Evolutionary conservation across 306 rosid genomes (phyloP), one percentile per base, ranked within the genome.

Genomic region (Pterocarpus santalinus): DNA sequence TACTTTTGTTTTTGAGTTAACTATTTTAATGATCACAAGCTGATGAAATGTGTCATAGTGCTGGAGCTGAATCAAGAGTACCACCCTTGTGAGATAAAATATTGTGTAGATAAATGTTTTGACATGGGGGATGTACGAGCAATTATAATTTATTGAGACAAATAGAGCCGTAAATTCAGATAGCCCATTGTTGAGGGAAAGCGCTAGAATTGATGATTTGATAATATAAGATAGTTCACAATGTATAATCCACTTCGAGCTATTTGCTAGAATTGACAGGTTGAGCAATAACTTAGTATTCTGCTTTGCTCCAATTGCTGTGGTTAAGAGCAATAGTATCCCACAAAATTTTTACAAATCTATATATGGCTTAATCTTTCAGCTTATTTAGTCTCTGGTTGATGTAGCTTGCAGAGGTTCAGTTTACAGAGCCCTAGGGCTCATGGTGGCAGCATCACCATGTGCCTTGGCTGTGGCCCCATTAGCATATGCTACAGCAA

Each of bases 391-490:
- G 86, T 80, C 51, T 79, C 58, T 74, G 61, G 68, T 80, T 84
- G 77, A 70, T 86, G 73, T 82, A 95, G 99, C 94, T 85, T 90
- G 96, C 90, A 92, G 99, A 86, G 99, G 99, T 76, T 95, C 99
- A 44, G 80, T 93, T 82, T 95, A 95, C 83, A 87, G 99, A 86
- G 99, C 99, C 44, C 86, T 95, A 80, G 98, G 94, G 65, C 97
- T 95, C 80, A 93, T 95, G 99, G 97, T 95, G 78, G 99, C 98
- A 72, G 99, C 98, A 51, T 95, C 97, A 72, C 99, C 99, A 33
- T 95, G 98, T 88, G 98, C 98, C 73, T 87, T 95, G 88, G 99
- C 99, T 64, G 99, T 90, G 75, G 97, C 99, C 81, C 99, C 99
- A 47, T 84, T 95, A 90, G 97, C 93, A 63, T 92, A 95, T 79